Conservation (phyloP, 305 asterid genomes). For the Euphrasia arctica region DNA sequence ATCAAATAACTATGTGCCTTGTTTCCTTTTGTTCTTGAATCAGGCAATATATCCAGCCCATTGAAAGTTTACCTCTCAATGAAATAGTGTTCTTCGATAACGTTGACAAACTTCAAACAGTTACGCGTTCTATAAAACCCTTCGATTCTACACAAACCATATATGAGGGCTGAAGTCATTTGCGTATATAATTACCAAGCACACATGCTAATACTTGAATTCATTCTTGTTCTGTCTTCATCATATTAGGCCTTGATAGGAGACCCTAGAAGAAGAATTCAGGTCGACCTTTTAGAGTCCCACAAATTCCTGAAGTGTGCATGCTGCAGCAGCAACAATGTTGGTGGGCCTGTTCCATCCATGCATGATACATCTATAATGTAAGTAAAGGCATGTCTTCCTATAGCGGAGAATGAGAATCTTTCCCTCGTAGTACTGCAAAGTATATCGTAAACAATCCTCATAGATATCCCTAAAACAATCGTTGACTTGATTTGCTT, state of each 20-base stretch:
- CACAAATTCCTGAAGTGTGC: constrained; percentile 61
- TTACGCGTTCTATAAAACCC: constrained; percentile 36
- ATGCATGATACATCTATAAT: constrained; percentile 78
- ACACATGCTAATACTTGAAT: constrained; percentile 13
- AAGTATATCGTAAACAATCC: no score
- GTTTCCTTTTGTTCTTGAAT: constrained; percentile 27
- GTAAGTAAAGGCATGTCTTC: constrained; percentile 42
- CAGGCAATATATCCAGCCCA: constrained; percentile 73
- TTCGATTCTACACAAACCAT: background rate
- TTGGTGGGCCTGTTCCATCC: constrained; percentile 46
- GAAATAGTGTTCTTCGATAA: constrained; percentile 72
- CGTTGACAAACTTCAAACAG: constrained; percentile 74
- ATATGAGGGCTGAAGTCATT: background rate
- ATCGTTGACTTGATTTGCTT: constrained; percentile 8
- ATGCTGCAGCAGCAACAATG: constrained; percentile 62
- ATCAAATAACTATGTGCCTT: constrained; percentile 16
- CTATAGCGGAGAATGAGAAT: background rate
- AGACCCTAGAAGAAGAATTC: constrained; percentile 93
- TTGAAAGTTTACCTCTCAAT: constrained; percentile 55
- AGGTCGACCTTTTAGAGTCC: constrained; percentile 78
- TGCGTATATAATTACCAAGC: constrained; percentile 13
- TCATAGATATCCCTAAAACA: no score
- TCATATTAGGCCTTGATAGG: constrained; percentile 74
- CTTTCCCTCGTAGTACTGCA: no score
- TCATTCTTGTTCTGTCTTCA: constrained; percentile 20